A percentile compares a stretch with the other conserved stretches of the same genome.
These are phyloP conservation scores for Colletotrichum sp. DNA, from an alignment of 2,329 filamentous ascomycete genomes.

Conservation along the genomic window DNA sequence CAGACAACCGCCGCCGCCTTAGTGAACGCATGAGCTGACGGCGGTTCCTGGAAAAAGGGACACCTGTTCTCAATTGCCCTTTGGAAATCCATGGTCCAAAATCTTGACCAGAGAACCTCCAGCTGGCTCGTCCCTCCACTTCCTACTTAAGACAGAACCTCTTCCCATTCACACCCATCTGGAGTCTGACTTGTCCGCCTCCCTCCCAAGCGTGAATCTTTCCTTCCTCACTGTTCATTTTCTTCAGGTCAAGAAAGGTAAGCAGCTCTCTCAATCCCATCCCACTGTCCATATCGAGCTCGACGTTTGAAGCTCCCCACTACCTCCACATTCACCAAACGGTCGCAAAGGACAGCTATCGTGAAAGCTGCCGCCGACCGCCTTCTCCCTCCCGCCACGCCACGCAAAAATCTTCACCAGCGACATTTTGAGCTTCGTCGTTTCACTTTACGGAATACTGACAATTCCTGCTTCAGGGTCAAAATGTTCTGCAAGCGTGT, in stretches of 20 bases:
- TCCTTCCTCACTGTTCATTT: conserved; percentile 16
- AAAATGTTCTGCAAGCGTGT: conserved; percentile 57
- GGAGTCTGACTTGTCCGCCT: neutral
- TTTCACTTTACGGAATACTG: neutral
- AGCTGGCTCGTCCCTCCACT: neutral
- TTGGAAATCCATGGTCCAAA: conserved; percentile 4
- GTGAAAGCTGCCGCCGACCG: neutral
- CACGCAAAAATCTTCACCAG: neutral
- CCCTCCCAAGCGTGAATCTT: conserved; percentile 7
- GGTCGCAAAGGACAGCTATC: neutral
- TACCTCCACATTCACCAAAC: neutral
- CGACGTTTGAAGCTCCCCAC: neutral
- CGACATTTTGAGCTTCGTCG: neutral
- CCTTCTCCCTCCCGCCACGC: neutral
- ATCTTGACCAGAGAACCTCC: conserved; percentile 14
- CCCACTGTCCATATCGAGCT: neutral
- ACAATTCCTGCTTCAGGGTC: conserved; percentile 17
- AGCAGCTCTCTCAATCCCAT: neutral
- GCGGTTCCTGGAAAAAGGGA: conserved; percentile 23
- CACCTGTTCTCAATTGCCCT: conserved; percentile 25
- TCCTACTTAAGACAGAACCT: conserved; percentile 11
- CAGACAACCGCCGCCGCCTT: conserved; percentile 13
- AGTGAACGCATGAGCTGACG: conserved; percentile 20
- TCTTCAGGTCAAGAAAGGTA: conserved; percentile 19
- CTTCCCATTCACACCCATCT: neutral